Base-by-base conservation (phyloP, 202 grass and related monocot genomes). In the Sporobolus alterniflorus region DNA sequence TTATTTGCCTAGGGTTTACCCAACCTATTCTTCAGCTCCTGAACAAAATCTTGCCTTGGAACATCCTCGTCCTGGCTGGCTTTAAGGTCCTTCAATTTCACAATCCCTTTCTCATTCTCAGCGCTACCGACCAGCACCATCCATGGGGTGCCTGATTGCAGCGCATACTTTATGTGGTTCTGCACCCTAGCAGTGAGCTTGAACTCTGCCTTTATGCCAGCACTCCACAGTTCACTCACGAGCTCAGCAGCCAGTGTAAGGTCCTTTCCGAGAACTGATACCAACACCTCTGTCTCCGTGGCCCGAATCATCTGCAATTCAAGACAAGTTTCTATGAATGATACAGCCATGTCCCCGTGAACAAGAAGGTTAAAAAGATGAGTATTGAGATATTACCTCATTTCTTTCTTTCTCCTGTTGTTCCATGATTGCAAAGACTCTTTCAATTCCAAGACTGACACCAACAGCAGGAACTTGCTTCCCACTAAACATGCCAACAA, bases 391-490 rank as follows among this genome's bases (percentile, higher is more conserved):
- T 65, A 73, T 90, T 90, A 98, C 96, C 89, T 99, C 83, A 52
- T 96, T 94, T 47, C 49, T 86, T 52, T 98, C 92, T 36, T 88
- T 91, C 72, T 95, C 96, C 42, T 90, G 91, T 71, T 99, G 89
- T 77, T 99, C 96, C 91, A 96, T 94, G 76, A 99, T 90, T 75
- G 96, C 78, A 41, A 99, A 99, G 26, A 99, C 96, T 68, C 96
- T 86, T 80, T 99, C 96, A 69, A 99, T 99, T 78, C 96, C 96
- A 61, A 96, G 96, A 81, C 96, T 99, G 9, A 99, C 89, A 57
- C 96, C 96, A 29, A 99, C 96, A 68, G 96, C 93, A 71, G 96
- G 96, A 56, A 99, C 93, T 83, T 90, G 89, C 77, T 96, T 96
- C 33, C 91, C 89, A 10, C 93, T 99, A 74, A 99, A 99, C 91